Evolutionary conservation across 208 protist species (phyloP).

Genomic region (Acanthamoeba triangularis): DNA sequence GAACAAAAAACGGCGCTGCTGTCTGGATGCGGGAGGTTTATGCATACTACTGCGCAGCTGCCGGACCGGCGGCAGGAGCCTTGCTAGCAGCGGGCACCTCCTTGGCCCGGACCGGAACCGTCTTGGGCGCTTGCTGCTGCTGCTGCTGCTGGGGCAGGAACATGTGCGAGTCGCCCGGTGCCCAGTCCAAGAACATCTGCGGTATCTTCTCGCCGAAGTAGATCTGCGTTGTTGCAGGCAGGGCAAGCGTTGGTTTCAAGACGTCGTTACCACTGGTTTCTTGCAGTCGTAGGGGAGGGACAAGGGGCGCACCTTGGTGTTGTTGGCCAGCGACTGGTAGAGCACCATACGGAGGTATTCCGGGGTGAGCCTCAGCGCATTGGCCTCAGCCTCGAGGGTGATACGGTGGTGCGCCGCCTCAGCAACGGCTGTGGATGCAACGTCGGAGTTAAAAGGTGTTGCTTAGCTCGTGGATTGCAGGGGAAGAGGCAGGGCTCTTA

Average conservation of each 20-base stretch:
- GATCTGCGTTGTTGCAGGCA: neutral
- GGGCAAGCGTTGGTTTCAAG: neutral
- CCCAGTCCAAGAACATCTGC: slow-evolving; percentile 65
- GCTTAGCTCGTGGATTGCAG: no score
- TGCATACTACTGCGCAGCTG: no score
- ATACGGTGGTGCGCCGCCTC: slow-evolving; percentile 42
- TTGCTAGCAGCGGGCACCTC: no score
- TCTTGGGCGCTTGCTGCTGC: neutral
- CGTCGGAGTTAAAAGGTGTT: neutral
- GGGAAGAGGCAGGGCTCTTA: neutral
- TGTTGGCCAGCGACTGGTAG: slow-evolving; percentile 70
- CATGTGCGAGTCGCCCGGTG: slow-evolving; percentile 20
- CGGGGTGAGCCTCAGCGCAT: slow-evolving; percentile 54
- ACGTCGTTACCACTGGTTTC: neutral
- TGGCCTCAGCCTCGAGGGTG: slow-evolving; percentile 63
- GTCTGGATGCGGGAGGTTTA: no score
- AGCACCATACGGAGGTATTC: slow-evolving; percentile 66
- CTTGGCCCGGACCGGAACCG: no score
- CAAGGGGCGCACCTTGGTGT: slow-evolving; percentile 30
- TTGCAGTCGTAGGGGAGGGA: neutral
- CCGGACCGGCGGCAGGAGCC: no score
- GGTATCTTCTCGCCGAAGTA: slow-evolving; percentile 73
- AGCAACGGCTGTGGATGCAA: neutral
- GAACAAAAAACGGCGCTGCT: no score
- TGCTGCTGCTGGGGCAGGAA: neutral